phyloP scores from a whole-genome alignment of 345 rosid species.

The Hevea brasiliensis region DNA sequence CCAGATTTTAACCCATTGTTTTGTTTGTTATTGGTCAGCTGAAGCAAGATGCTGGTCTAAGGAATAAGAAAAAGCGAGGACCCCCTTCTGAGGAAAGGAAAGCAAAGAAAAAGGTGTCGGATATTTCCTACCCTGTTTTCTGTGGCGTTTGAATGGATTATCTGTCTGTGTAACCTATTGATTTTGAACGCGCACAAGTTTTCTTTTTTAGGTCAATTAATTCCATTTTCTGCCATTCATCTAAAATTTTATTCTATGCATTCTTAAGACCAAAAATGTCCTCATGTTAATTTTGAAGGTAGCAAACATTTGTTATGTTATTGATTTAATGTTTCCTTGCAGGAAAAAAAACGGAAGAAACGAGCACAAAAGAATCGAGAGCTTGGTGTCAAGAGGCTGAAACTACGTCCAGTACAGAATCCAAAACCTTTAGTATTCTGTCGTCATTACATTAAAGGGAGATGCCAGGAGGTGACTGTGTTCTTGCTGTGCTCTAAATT shows the following conservation, averaged over 20 bases:
- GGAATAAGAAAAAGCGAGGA: slow-evolving; percentile 47
- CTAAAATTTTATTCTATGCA: slow-evolving; percentile 3
- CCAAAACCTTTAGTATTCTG: slow-evolving; percentile 58
- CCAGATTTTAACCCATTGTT: slow-evolving; percentile 7
- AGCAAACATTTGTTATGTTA: background rate
- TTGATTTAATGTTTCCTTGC: slow-evolving; percentile 20
- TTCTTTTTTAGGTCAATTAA: background rate
- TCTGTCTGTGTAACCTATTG: background rate
- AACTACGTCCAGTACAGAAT: slow-evolving; percentile 58
- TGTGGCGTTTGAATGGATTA: slow-evolving; percentile 4
- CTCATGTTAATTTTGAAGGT: background rate
- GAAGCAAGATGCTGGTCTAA: slow-evolving; percentile 32
- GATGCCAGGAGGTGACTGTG: slow-evolving; percentile 67
- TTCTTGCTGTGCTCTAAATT: slow-evolving; percentile 2
- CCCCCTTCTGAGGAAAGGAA: slow-evolving; percentile 47
- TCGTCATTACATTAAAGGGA: slow-evolving; percentile 74
- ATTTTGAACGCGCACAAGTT: background rate
- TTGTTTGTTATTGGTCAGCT: slow-evolving; percentile 9
- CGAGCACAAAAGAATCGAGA: slow-evolving; percentile 69
- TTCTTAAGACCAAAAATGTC: background rate
- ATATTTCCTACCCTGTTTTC: background rate
- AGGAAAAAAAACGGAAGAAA: slow-evolving; percentile 65
- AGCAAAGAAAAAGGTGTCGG: slow-evolving; percentile 61
- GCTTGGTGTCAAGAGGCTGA: slow-evolving; percentile 85
- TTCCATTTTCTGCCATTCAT: slow-evolving; percentile 2